These are phyloP conservation scores for Populus hybrid DNA, from an alignment of 441 rosid genomes.

Conservation along the genomic window DNA sequence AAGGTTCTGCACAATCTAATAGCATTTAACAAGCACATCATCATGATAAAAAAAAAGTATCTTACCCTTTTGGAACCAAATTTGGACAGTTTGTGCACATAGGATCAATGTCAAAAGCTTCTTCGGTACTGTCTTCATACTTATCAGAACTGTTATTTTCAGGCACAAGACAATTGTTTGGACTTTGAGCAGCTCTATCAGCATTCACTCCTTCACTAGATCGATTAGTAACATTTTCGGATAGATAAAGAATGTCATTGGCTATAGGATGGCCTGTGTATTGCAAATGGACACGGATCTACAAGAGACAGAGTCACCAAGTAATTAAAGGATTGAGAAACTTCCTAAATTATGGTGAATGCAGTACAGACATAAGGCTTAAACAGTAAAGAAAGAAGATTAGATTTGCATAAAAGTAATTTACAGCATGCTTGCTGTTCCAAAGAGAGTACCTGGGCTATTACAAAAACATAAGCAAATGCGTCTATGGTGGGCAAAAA, in stretches of 20 bases:
- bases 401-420: not conserved
- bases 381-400: not conserved
- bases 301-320: slow-evolving; percentile 11
- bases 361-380: not conserved
- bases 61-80: slow-evolving; percentile 78
- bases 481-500: not conserved
- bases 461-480: too few species aligned
- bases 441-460: not conserved
- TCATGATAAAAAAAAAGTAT: too few species aligned
- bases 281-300: slow-evolving; percentile 92
- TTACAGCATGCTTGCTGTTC: not conserved
- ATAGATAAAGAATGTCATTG: slow-evolving; percentile 75
- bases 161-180: slow-evolving; percentile 27
- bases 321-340: not conserved
- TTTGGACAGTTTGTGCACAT: slow-evolving; percentile 87
- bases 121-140: slow-evolving; percentile 31
- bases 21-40: too few species aligned
- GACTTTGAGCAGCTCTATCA: slow-evolving; percentile 47
- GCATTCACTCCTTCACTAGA: slow-evolving; percentile 42
- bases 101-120: slow-evolving; percentile 72
- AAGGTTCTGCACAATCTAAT: too few species aligned
- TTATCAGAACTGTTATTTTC: slow-evolving; percentile 18
- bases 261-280: slow-evolving; percentile 83
- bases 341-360: not conserved
- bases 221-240: slow-evolving; percentile 33